Evolutionary conservation across 768 basidiomycete genomes (phyloP).

Genomic region (Rhizopogon rudus): DNA sequence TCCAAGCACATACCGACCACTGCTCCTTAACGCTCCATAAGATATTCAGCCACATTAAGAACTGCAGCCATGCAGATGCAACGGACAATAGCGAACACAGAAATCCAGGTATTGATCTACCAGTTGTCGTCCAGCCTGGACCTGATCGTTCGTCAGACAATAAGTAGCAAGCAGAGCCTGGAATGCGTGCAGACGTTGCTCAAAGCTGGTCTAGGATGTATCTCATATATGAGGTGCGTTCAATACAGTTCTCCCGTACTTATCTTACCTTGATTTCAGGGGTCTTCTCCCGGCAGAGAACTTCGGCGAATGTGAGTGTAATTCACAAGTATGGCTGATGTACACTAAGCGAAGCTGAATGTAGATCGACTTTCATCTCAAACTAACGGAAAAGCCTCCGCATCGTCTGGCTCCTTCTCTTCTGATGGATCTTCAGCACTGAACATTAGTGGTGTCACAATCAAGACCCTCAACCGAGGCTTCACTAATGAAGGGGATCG

Average conservation of each 20-base stretch:
- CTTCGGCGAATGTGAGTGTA: conserved; percentile 55
- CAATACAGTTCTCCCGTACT: not conserved
- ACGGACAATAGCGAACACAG: conserved; percentile 9
- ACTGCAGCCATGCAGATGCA: conserved; percentile 21
- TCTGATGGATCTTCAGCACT: conserved; percentile 30
- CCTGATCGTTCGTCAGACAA: conserved; percentile 29
- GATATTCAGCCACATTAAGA: not conserved
- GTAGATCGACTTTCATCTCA: conserved; percentile 25
- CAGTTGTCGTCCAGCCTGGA: not conserved
- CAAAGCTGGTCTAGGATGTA: conserved; percentile 68
- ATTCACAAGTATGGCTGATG: not conserved
- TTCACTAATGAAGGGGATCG: conserved; percentile 81
- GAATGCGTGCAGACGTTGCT: conserved; percentile 69
- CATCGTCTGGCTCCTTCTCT: conserved; percentile 33
- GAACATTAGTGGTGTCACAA: conserved; percentile 59
- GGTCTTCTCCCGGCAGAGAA: conserved; percentile 78
- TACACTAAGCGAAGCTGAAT: not conserved
- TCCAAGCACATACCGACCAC: not conserved
- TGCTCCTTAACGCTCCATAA: not conserved
- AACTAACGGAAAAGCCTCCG: conserved; percentile 25
- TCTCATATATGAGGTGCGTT: conserved; percentile 65
- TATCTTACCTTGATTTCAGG: conserved; percentile 30
- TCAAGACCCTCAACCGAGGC: conserved; percentile 71
- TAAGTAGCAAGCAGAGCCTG: conserved; percentile 57
- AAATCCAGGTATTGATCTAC: conserved; percentile 17